Base-by-base conservation (phyloP, 2,329 filamentous ascomycete genomes). In the Neopestalotiopsis sp. region DNA sequence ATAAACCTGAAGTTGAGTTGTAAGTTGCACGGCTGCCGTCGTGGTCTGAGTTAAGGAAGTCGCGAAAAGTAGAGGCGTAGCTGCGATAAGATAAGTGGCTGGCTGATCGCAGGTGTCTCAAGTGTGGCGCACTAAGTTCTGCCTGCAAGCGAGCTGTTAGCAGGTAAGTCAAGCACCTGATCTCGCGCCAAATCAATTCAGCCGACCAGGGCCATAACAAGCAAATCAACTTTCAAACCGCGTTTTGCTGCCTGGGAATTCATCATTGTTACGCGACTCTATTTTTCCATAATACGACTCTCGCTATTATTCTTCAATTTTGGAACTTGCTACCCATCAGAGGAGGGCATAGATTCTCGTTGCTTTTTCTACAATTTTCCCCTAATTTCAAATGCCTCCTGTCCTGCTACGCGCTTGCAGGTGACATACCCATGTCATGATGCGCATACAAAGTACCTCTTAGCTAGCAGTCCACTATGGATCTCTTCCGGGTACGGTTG, bases 401-500 rank as follows among this genome's bases (percentile, higher is more conserved):
- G 1, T 32, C 14, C 28, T 20, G 28, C 17, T 34, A 38, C 34
- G 20, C 24, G 49, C 40, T 24, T 24, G 45, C 45, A 66, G 24
- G 40, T 66, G 42, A 66, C 63, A 66, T 57, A 34, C 40, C 65
- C 56, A 61, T 67, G 65, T 61, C 62, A 62, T 53, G 14, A 72
- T 72, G 72, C 67, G 45, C 45, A 53, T 53, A 53, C 45, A 53
- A 53, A 53, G n/a, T 53, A 38, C 34, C 34, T 7, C 34, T 5
- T 10, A 38, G 34, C 34, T 38, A 38, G 34, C 34, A 38, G 69
- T 70, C 64, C 75, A 76, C 70, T 73, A 84, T 84, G 91, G 91
- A 94, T 76, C 85, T 89, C 74, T 98, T 99, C 83, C 92, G 93
- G 75, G 90, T 99, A 78, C 92, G 95, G 75, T 85, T 99, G 77